Evolutionary conservation across 805 yeast species (phyloP), one percentile per base, ranked within the genome.

Genomic region (Saccharomyces paradoxus): DNA sequence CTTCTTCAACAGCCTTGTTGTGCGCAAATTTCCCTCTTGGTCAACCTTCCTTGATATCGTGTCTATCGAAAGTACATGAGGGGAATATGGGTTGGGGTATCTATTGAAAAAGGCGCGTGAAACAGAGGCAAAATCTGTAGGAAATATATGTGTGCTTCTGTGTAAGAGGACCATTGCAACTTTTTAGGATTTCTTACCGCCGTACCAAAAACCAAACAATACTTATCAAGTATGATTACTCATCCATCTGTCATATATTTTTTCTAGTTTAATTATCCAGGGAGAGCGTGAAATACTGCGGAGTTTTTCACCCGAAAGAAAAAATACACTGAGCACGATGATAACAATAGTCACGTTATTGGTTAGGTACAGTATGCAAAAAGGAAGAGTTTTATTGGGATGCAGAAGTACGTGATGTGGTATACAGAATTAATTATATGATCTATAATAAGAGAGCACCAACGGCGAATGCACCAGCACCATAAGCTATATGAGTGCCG

Each of bases 1-100:
- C 67, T 91, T 92, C 60, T 80, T 80, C 48, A 91, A 82, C 46
- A 91, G 73, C 60, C 92, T 78, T 4, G 92, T 86, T 41, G 87
- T 82, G 60, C 81, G 79, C 49, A 91, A 76, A 50, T 81, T 75
- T 26, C 95, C 95, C 10, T 81, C 73, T 1, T 65, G 59, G 58
- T 85, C 89, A 21, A 89, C 74, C 56, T 73, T 68, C 51, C 80
- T 73, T 32, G 82, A 82, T 14, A 91, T 66, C 1, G 96, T 87
- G 67, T 91, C 98, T 28, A 82, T 83, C 7, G 96, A 86, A 37
- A 84, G 74, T 12, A 92, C 97, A 72, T 92, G 97, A 9, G 81
- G 74, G 17, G 97, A 84, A 67, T 78, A 90, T 2, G 98, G 98
- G 67, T 80, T 80, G 3, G 83, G 83, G 60, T 84, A 84, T 60